These are phyloP conservation scores for Colletotrichum cereale DNA, from an alignment of 2,329 filamentous ascomycete species.

Conservation along the genomic window DNA sequence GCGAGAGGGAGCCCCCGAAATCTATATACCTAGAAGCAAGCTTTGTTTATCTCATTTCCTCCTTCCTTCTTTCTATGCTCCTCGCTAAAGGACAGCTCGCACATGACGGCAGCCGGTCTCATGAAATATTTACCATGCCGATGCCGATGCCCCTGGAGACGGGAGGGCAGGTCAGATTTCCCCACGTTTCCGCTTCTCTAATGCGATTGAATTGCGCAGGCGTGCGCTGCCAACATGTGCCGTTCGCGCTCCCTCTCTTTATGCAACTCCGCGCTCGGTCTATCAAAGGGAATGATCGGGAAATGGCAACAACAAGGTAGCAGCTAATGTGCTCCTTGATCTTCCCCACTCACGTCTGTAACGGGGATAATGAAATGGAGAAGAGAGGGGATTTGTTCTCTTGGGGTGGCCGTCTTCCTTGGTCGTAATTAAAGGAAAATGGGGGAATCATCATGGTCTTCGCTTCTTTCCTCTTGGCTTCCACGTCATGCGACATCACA, in stretches of 20 bases:
- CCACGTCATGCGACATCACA: slow-evolving; percentile 52
- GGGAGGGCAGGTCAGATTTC: not conserved
- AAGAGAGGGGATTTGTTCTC: not conserved
- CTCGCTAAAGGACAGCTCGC: not conserved
- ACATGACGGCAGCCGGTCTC: not conserved
- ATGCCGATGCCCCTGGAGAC: not conserved
- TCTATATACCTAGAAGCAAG: not conserved
- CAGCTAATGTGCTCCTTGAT: not conserved
- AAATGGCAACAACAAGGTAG: not conserved
- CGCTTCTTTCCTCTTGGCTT: not conserved
- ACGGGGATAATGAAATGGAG: not conserved
- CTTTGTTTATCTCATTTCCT: not conserved
- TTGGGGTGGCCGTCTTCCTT: not conserved
- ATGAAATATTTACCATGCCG: slow-evolving; percentile 10
- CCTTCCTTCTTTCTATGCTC: not conserved
- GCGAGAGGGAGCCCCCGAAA: not conserved
- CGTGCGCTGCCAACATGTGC: not conserved
- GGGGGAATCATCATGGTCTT: slow-evolving; percentile 9
- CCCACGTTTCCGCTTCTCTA: slow-evolving; percentile 2
- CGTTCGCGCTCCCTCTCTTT: not conserved
- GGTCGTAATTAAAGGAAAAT: not conserved
- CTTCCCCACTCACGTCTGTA: slow-evolving; percentile 5
- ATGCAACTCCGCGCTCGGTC: slow-evolving; percentile 14
- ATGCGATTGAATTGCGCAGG: not conserved
- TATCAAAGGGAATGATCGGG: slow-evolving; percentile 7